Percentiles rank a stretch among this genome's conserved stretches.
Conservation (phyloP, 345 rosid genomes). For the Lenwebbia sp. region DNA sequence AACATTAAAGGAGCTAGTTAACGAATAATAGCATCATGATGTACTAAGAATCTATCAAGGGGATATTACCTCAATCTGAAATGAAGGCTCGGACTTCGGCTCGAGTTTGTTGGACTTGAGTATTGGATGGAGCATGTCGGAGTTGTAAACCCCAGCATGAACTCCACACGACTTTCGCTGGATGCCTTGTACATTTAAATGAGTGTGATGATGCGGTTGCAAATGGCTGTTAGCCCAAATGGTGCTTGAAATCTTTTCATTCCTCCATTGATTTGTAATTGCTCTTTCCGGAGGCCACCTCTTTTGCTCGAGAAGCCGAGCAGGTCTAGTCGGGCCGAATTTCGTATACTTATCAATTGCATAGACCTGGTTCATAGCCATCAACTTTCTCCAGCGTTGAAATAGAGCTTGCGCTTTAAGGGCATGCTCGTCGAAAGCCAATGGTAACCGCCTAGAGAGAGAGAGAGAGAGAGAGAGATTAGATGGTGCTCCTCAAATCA, state of each 20-base stretch:
- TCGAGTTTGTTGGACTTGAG: background rate
- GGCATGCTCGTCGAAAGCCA: background rate
- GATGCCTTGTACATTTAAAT: background rate
- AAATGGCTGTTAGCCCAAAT: background rate
- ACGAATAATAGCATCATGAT: background rate
- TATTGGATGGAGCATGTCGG: background rate
- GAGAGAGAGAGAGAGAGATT: background rate
- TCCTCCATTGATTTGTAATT: slow-evolving; percentile 14
- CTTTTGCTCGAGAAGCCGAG: slow-evolving; percentile 23
- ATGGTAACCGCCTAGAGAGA: background rate
- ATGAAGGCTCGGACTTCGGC: background rate
- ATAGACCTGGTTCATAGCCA: background rate
- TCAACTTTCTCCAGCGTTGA: background rate
- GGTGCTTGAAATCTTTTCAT: background rate
- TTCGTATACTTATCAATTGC: background rate
- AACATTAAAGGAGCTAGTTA: background rate
- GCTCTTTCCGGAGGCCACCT: slow-evolving; percentile 23
- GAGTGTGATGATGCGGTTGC: background rate
- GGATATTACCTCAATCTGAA: background rate
- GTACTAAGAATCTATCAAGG: background rate
- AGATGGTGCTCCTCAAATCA: background rate
- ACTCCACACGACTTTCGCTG: background rate
- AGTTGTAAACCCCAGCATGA: background rate
- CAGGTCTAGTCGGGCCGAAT: slow-evolving; percentile 16
- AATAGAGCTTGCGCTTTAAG: background rate